Conservation (phyloP, 768 basidiomycete genomes). For the Calocybe gangraenosa region DNA sequence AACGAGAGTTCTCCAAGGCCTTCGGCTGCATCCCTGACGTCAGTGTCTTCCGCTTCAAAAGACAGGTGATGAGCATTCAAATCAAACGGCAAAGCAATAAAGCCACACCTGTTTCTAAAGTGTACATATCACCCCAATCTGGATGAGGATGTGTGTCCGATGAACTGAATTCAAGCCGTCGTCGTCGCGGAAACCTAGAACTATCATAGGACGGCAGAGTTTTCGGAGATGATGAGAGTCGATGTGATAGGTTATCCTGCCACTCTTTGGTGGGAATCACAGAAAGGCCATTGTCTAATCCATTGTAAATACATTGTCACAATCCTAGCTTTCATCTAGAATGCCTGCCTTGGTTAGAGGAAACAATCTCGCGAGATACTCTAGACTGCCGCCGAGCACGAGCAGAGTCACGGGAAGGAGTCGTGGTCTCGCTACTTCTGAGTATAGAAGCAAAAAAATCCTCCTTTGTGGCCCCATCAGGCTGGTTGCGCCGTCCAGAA, state of each 20-base stretch:
- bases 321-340: constrained; percentile 4
- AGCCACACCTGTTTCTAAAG: constrained; percentile 36
- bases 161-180: constrained; percentile 28
- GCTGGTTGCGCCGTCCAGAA: constrained; percentile 58
- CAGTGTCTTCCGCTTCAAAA: constrained; percentile 29
- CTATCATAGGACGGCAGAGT: constrained; percentile 18
- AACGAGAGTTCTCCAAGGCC: constrained; percentile 68
- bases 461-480: constrained; percentile 64
- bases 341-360: constrained; percentile 54
- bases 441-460: constrained; percentile 76
- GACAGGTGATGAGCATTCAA: too few relatives aligned
- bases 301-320: constrained; percentile 6
- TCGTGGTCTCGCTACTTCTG: constrained; percentile 46
- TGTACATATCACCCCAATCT: constrained; percentile 62
- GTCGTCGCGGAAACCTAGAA: constrained; percentile 14
- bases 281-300: constrained; percentile 59
- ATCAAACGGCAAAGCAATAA: neutral
- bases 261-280: constrained; percentile 70
- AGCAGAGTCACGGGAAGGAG: constrained; percentile 44
- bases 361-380: constrained; percentile 76
- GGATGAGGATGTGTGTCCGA: constrained; percentile 26
- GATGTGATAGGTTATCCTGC: constrained; percentile 68
- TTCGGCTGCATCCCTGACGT: constrained; percentile 43
- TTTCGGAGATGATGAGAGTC: constrained; percentile 34
- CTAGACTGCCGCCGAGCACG: constrained; percentile 70